Base-by-base conservation (phyloP, 768 basidiomycete species). In the Cyclocybe cylindracea region DNA sequence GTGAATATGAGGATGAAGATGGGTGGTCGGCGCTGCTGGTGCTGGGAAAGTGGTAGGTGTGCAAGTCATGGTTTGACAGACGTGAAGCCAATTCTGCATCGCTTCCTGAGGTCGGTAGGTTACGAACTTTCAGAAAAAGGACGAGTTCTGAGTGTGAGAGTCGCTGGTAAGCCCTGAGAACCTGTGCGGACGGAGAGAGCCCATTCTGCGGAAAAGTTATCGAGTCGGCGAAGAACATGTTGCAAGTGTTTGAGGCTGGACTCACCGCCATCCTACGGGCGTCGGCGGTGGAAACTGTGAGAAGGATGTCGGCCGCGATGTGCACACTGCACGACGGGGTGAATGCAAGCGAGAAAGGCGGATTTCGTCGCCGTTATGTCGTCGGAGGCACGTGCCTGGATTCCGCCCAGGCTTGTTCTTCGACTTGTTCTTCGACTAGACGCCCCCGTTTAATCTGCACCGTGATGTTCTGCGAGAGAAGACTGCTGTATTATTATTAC, bases 101-200 rank as follows among this genome's bases (percentile, higher is more conserved):
- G 43, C 79, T 73, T 38, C 89, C 90, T 10, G 78, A 70, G 0
- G 77, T 83, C 44, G 86, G 83, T n/a, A 92, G 73, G 51, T 78
- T 83, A 55, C 90, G 82, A 39, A 84, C 79, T 70, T 82, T 80
- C 69, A 88, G 83, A 66, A 92, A 92, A 49, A 92, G 78, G 36
- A 85, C 68, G 54, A 92, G 80, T 60, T 92, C 87, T 19, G 82
- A 71, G 63, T 78, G 83, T 18, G 77, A 77, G 58, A 92, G 74
- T 57, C 81, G 82, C 62, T 79, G 73, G 66, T 92, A 92, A 8
- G 90, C 90, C 63, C 74, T 77, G 60, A 79, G 77, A 50, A 91
- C 82, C 61, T 85, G 71, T 46, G 69, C 67, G 55, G 78, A 62
- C 10, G 72, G 71, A 24, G 61, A 53, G 68, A 70, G 55, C 58